A percentile compares a stretch with the other conserved stretches of the same genome.
These are phyloP conservation scores for Petunia axillaris DNA, from an alignment of 257 asterid species.

Conservation along the genomic window DNA sequence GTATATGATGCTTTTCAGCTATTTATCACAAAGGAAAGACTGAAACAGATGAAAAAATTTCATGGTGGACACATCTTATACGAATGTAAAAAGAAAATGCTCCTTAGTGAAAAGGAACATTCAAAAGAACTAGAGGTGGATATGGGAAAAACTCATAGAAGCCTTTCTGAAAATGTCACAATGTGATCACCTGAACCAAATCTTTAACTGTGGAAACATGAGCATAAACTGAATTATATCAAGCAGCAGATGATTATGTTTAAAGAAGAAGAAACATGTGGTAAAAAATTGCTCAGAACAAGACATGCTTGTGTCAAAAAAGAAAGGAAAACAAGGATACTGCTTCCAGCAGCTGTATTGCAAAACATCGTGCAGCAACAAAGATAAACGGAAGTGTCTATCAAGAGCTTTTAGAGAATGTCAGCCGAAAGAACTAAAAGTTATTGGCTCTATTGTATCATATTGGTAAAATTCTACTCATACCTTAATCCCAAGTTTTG, in stretches of 20 bases:
- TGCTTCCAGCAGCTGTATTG: neutral
- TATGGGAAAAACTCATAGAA: neutral
- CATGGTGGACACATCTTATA: neutral
- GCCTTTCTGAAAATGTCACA: neutral
- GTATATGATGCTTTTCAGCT: neutral
- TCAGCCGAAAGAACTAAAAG: neutral
- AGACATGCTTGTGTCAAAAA: neutral
- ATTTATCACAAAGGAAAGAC: neutral
- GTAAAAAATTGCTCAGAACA: neutral
- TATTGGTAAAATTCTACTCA: neutral
- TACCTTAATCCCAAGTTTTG: neutral
- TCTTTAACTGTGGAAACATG: neutral
- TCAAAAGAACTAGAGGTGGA: neutral
- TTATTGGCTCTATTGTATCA: neutral
- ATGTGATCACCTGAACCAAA: neutral
- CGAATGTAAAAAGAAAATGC: neutral
- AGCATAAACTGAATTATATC: neutral
- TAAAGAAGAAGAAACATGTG: neutral
- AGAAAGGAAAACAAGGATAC: neutral
- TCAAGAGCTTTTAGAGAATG: neutral
- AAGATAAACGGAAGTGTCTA: neutral
- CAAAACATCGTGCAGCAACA: neutral
- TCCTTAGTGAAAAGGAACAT: neutral
- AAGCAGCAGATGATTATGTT: neutral
- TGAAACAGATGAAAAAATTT: neutral